Base-by-base conservation (phyloP, 805 yeast species). In the Allodekkera sacchari region DNA sequence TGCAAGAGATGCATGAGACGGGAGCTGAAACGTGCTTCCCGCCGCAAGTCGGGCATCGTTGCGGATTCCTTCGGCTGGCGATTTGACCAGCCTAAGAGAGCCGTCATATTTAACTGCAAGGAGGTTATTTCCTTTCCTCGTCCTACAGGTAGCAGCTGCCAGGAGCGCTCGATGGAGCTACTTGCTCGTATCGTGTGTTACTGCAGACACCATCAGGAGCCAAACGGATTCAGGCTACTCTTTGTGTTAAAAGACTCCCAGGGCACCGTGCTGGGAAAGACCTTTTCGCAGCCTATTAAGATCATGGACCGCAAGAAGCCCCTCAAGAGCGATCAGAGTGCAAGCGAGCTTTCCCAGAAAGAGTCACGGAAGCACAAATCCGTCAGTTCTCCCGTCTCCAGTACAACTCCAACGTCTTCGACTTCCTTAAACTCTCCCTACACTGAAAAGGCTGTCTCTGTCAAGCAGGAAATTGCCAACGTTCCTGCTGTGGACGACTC, bases 281-380 rank as follows among this genome's bases (percentile, higher is more conserved):
- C 74, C 14, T 53, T 79, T 6, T 74, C 95, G 1, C 60, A 77
- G 7, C 75, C 85, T 5, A 83, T 89, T 19, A 79, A 84, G 79
- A 87, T 89, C 31, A 89, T 94, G 75, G 97, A 92, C 56, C 78
- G 94, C 55, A 94, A 89, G 66, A 88, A 84, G 56, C 66, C 73
- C 14, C 50, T 57, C 11, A 48, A 64, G 20, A 43, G 42, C n/a
- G 44, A 38, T 44, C 3, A 23, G 18, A 7, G 28, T 18, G 5
- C 18, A 25, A 21, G 9, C 8, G 11, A 26, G 12, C 8, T 14
- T 13, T n/a, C n/a, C n/a, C n/a, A n/a, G n/a, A n/a, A n/a, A n/a
- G n/a, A n/a, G n/a, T n/a, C n/a, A n/a, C n/a, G n/a, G n/a, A n/a
- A 15, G 18, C 26, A 9, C 14, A 14, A 16, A 6, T 15, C 21